These are phyloP conservation scores for Penicillium hordei DNA, from an alignment of 2,329 filamentous ascomycete genomes.

Conservation along the genomic window DNA sequence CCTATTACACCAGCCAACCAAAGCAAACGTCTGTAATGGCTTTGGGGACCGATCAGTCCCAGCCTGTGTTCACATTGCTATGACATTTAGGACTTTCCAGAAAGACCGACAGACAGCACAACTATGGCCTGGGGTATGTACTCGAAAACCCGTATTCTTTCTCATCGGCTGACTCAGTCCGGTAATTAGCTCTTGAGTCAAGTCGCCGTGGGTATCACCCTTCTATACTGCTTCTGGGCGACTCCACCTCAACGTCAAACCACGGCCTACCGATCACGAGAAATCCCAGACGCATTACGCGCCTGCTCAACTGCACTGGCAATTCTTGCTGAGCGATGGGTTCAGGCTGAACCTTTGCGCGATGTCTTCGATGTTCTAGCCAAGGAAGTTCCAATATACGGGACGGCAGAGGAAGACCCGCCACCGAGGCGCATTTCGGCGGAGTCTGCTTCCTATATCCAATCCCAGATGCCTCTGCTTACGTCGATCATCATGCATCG, in stretches of 20 bases:
- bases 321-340: slow-evolving; percentile 18
- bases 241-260: slow-evolving; percentile 10
- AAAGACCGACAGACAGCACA: slow-evolving; percentile 20
- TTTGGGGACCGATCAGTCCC: slow-evolving; percentile 13
- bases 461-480: slow-evolving; percentile 5
- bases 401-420: not conserved
- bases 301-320: slow-evolving; percentile 18
- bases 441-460: slow-evolving; percentile 6
- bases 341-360: slow-evolving; percentile 17
- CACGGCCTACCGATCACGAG: slow-evolving; percentile 1
- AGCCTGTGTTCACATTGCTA: slow-evolving; percentile 13
- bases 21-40: slow-evolving; percentile 7
- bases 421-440: slow-evolving; percentile 1
- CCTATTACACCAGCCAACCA: slow-evolving; percentile 16
- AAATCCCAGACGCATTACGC: slow-evolving; percentile 13
- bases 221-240: slow-evolving; percentile 21
- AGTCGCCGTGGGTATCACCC: slow-evolving; percentile 15
- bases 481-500: slow-evolving; percentile 12
- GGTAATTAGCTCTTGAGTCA: slow-evolving; percentile 16
- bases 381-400: slow-evolving; percentile 7
- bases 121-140: slow-evolving; percentile 19
- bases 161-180: not conserved
- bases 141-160: not conserved
- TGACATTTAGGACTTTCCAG: slow-evolving; percentile 19
- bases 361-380: slow-evolving; percentile 17